These are phyloP conservation scores for Vaccinium macrocarpon DNA, from an alignment of 148 eudicot species.

Conservation along the genomic window DNA sequence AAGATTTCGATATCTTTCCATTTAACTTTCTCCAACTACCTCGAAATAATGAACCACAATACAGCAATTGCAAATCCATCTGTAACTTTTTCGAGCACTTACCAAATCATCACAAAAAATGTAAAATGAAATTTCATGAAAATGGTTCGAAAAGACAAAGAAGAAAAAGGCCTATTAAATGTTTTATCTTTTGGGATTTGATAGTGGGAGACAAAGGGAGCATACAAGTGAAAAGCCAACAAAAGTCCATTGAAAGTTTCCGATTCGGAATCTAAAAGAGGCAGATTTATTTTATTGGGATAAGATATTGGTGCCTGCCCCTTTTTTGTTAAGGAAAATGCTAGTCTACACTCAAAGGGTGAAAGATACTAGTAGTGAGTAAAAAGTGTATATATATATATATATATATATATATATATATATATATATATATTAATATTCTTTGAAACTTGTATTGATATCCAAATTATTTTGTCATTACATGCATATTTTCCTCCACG, in stretches of 20 bases:
- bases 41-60: not conserved
- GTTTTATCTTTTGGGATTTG: not conserved
- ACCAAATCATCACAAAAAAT: not conserved
- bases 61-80: not conserved
- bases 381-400: too few relatives aligned
- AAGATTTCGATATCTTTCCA: not conserved
- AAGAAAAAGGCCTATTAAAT: not conserved
- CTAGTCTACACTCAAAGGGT: too few relatives aligned
- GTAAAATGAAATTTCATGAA: not conserved
- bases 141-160: not conserved
- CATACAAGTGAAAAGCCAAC: not conserved
- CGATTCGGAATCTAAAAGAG: not conserved
- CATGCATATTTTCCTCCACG: too few relatives aligned
- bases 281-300: not conserved
- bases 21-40: not conserved
- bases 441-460: too few relatives aligned
- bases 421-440: too few relatives aligned
- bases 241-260: not conserved
- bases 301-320: conserved; percentile 9
- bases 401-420: too few relatives aligned
- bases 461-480: too few relatives aligned
- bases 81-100: not conserved
- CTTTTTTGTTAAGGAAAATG: not conserved
- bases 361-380: too few relatives aligned
- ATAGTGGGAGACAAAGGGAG: not conserved